phyloP scores from a whole-genome alignment of 2,329 filamentous ascomycete genomes.

The Pyricularia sp. region DNA sequence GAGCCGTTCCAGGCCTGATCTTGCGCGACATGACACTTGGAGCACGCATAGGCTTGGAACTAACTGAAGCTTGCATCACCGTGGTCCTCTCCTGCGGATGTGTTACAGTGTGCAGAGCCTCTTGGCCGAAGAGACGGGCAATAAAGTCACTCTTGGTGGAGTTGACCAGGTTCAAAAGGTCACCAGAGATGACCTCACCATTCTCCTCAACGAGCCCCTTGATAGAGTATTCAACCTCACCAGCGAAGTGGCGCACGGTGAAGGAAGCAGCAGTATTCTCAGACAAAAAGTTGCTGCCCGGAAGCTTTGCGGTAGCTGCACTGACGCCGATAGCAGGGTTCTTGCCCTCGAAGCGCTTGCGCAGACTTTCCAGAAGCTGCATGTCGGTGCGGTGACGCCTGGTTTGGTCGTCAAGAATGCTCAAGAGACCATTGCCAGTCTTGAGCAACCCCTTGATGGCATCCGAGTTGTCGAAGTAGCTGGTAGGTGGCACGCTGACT shows the following conservation, averaged over 20 bases:
- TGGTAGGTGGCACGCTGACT: conserved; percentile 79
- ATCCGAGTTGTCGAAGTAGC: conserved; percentile 96
- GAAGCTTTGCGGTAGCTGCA: conserved; percentile 63
- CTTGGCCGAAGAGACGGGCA: conserved; percentile 86
- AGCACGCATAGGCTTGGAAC: conserved; percentile 85
- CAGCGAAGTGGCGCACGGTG: conserved; percentile 89
- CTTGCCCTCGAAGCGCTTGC: conserved; percentile 90
- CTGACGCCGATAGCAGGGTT: conserved; percentile 82
- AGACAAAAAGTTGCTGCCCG: conserved; percentile 83
- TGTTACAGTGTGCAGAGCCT: conserved; percentile 83
- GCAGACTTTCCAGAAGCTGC: conserved; percentile 82
- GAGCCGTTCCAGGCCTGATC: conserved; percentile 36
- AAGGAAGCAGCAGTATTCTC: conserved; percentile 74
- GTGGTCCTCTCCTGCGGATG: conserved; percentile 85
- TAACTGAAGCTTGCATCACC: conserved; percentile 92
- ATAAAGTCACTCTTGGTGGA: conserved; percentile 85
- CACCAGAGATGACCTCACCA: conserved; percentile 88
- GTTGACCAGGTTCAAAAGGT: conserved; percentile 89
- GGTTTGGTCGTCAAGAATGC: conserved; percentile 94
- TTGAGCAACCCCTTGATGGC: conserved; percentile 88
- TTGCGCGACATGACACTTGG: conserved; percentile 87
- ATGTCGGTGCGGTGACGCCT: conserved; percentile 79
- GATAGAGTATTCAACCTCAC: conserved; percentile 89
- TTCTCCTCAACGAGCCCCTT: conserved; percentile 89
- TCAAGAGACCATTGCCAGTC: conserved; percentile 81